These are phyloP conservation scores for Breviolum minutum DNA, from an alignment of 73 alveolate genomes.

Conservation along the genomic window DNA sequence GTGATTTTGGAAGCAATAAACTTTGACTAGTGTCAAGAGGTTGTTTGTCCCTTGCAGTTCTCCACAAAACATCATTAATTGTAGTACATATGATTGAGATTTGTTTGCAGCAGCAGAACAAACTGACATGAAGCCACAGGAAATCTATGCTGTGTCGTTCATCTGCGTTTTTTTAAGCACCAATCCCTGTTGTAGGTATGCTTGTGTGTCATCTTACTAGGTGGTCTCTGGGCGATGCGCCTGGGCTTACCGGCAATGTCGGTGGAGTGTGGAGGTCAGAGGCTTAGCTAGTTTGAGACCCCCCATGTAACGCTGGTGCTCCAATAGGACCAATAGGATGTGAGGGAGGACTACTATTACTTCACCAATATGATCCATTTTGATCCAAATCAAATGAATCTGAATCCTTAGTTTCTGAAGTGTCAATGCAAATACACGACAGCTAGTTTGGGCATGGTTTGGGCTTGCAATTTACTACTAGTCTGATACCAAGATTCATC, in stretches of 20 bases:
- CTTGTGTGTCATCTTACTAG: background rate
- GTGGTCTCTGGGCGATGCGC: constrained; percentile 54
- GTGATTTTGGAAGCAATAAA: too few relatives aligned
- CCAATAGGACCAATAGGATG: too few relatives aligned
- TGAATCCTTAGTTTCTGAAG: too few relatives aligned
- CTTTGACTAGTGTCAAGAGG: background rate
- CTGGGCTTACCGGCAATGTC: constrained; percentile 85
- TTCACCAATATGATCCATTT: too few relatives aligned
- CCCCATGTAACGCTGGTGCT: too few relatives aligned
- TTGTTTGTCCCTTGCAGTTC: background rate
- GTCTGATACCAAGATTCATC: too few relatives aligned
- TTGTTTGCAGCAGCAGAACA: too few relatives aligned
- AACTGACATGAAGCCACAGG: background rate
- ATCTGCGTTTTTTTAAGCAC: background rate
- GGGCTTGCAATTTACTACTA: too few relatives aligned
- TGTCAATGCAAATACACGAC: too few relatives aligned
- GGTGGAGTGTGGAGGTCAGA: constrained; percentile 7
- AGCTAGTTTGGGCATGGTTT: too few relatives aligned
- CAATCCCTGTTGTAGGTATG: background rate
- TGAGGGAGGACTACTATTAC: too few relatives aligned
- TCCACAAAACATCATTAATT: background rate
- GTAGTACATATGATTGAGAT: background rate
- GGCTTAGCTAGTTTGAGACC: background rate
- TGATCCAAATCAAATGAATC: too few relatives aligned
- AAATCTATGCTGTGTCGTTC: background rate